These are phyloP conservation scores for Talaromyces wortmannii DNA, from an alignment of 495 filamentous ascomycete species.

Conservation along the genomic window DNA sequence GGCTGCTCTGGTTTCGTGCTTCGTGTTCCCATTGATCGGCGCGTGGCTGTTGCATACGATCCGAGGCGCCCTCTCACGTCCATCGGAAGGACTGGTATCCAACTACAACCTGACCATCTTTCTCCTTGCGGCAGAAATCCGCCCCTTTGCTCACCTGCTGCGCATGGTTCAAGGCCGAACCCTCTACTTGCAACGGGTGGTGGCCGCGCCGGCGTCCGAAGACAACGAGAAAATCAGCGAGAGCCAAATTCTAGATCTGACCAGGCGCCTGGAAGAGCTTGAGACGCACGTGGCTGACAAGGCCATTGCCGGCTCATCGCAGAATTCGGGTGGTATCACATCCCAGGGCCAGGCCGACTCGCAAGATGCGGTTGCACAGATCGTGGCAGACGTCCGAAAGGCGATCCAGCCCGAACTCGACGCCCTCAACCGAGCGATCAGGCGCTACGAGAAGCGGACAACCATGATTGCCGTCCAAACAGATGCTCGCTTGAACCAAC, in stretches of 20 bases:
- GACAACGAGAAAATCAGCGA: slow-evolving; percentile 26
- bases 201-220: slow-evolving; percentile 45
- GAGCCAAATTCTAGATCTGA: slow-evolving; percentile 48
- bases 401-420: slow-evolving; percentile 76
- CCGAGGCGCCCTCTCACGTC: slow-evolving; percentile 67
- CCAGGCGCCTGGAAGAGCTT: slow-evolving; percentile 59
- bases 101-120: slow-evolving; percentile 95
- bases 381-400: slow-evolving; percentile 57
- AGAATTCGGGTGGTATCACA: not conserved
- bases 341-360: slow-evolving; percentile 7
- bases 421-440: slow-evolving; percentile 79
- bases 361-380: slow-evolving; percentile 30
- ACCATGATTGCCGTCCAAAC: slow-evolving; percentile 64
- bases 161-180: slow-evolving; percentile 73
- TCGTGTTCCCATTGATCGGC: slow-evolving; percentile 68
- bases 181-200: slow-evolving; percentile 72
- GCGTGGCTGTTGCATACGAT: slow-evolving; percentile 75
- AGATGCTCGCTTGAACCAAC: slow-evolving; percentile 61
- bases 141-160: slow-evolving; percentile 73
- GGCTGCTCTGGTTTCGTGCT: slow-evolving; percentile 67
- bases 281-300: slow-evolving; percentile 52
- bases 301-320: slow-evolving; percentile 19
- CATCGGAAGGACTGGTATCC: slow-evolving; percentile 79
- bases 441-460: slow-evolving; percentile 89
- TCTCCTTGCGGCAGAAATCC: slow-evolving; percentile 77